Evolutionary conservation across 192 early-diverging fungal genomes (phyloP).

Genomic region (Gonapodya sp.): DNA sequence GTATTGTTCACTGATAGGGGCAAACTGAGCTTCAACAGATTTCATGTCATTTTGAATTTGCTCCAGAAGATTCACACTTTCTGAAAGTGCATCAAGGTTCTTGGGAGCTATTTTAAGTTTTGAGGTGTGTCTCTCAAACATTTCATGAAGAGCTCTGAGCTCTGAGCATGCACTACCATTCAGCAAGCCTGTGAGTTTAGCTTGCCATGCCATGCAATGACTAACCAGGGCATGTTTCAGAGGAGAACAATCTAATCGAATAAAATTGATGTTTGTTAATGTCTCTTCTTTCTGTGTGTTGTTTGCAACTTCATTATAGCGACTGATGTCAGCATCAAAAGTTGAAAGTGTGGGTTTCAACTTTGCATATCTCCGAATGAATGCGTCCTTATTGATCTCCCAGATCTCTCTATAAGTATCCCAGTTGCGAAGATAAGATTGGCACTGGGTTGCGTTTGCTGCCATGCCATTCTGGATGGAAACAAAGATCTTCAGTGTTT

Average conservation of each 20-base stretch:
- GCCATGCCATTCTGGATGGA: slow-evolving; percentile 49
- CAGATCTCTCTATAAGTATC: slow-evolving; percentile 57
- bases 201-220: slow-evolving; percentile 52
- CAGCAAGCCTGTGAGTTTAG: slow-evolving; percentile 49
- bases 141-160: slow-evolving; percentile 28
- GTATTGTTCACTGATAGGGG: slow-evolving; percentile 49
- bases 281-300: slow-evolving; percentile 61
- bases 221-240: slow-evolving; percentile 52
- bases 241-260: slow-evolving; percentile 44
- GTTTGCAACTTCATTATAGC: slow-evolving; percentile 60
- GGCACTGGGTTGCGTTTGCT: slow-evolving; percentile 45
- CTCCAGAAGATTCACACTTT: slow-evolving; percentile 34
- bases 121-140: slow-evolving; percentile 28
- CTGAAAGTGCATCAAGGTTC: slow-evolving; percentile 45
- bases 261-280: slow-evolving; percentile 54
- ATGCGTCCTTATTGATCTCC: slow-evolving; percentile 64
- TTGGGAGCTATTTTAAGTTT: slow-evolving; percentile 36
- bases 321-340: slow-evolving; percentile 56
- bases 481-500: slow-evolving; percentile 49
- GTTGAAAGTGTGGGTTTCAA: slow-evolving; percentile 53
- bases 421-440: slow-evolving; percentile 52
- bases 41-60: slow-evolving; percentile 38
- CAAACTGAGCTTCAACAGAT: slow-evolving; percentile 44
- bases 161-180: slow-evolving; percentile 48
- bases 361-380: slow-evolving; percentile 54